Conservation (phyloP, 2,329 filamentous ascomycete species). For the Penicillium sp. region DNA sequence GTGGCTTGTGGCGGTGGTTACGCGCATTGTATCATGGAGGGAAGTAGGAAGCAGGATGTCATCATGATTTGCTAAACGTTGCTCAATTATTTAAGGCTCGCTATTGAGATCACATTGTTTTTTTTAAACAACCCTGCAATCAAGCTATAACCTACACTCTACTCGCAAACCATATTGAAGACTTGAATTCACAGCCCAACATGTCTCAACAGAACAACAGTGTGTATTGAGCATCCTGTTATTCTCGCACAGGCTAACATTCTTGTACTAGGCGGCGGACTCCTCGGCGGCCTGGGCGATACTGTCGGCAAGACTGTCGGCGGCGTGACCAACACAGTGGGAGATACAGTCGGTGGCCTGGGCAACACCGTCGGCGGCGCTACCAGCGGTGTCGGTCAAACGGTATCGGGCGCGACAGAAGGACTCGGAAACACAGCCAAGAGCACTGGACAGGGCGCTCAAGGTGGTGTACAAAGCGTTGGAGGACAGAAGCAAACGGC, state of each 20-base stretch:
- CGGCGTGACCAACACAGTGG: slow-evolving; percentile 31
- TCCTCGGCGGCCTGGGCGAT: slow-evolving; percentile 26
- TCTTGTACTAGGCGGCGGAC: slow-evolving; percentile 11
- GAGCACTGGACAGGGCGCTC: slow-evolving; percentile 13
- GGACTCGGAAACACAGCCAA: slow-evolving; percentile 30
- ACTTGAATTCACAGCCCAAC: slow-evolving; percentile 1
- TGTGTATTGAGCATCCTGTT: slow-evolving; percentile 1
- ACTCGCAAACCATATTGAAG: no score
- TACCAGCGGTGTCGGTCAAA: slow-evolving; percentile 27
- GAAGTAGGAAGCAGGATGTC: slow-evolving; percentile 15
- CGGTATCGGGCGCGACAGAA: slow-evolving; percentile 26
- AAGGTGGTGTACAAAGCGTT: slow-evolving; percentile 10
- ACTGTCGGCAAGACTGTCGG: slow-evolving; percentile 28
- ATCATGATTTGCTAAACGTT: not conserved
- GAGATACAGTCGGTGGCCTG: slow-evolving; percentile 24
- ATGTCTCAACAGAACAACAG: slow-evolving; percentile 15
- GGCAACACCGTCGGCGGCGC: slow-evolving; percentile 33
- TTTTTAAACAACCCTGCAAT: no score
- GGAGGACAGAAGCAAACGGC: slow-evolving; percentile 20
- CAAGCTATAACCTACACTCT: no score
- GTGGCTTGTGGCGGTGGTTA: slow-evolving; percentile 9
- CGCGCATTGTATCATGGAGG: slow-evolving; percentile 19
- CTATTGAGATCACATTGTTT: no score
- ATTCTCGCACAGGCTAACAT: not conserved
- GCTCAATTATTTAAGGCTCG: slow-evolving; percentile 7